Percentiles rank a stretch among this genome's conserved stretches.
These are phyloP conservation scores for Ophiostoma populinum DNA, from an alignment of 2,329 filamentous ascomycete genomes.

Conservation along the genomic window DNA sequence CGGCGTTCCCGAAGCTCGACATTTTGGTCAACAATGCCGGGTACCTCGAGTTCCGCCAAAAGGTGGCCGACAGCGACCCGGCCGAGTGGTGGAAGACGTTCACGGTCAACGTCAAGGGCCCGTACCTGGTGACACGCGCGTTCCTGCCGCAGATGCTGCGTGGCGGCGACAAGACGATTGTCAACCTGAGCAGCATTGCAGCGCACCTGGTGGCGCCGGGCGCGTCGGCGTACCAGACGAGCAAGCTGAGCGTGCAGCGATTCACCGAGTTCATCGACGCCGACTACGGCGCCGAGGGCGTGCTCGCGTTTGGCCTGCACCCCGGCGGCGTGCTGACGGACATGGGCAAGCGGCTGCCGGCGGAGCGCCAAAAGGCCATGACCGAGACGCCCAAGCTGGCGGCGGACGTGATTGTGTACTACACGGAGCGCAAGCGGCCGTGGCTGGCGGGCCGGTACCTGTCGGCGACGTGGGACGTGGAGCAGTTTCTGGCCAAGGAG, in stretches of 20 bases:
- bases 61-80: slow-evolving; percentile 21
- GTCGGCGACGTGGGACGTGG: slow-evolving; percentile 13
- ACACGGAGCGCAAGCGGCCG: slow-evolving; percentile 10
- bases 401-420: slow-evolving; percentile 13
- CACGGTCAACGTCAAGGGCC: slow-evolving; percentile 33
- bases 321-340: slow-evolving; percentile 29
- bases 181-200: slow-evolving; percentile 24
- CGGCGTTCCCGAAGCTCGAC: slow-evolving; percentile 20
- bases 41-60: slow-evolving; percentile 19
- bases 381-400: slow-evolving; percentile 12
- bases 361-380: slow-evolving; percentile 9
- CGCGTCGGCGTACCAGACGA: slow-evolving; percentile 27
- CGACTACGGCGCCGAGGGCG: slow-evolving; percentile 25
- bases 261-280: slow-evolving; percentile 25
- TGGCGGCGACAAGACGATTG: slow-evolving; percentile 20
- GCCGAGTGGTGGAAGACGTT: slow-evolving; percentile 28
- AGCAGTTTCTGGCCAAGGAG: slow-evolving; percentile 12
- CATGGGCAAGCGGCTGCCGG: slow-evolving; percentile 20
- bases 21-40: slow-evolving; percentile 24
- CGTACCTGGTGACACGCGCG: slow-evolving; percentile 24
- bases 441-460: slow-evolving; percentile 14
- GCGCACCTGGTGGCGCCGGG: slow-evolving; percentile 18
- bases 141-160: slow-evolving; percentile 29
- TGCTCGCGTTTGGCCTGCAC: slow-evolving; percentile 25
- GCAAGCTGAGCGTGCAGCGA: slow-evolving; percentile 26